Evolutionary conservation across 257 asterid species (phyloP), one percentile per base, ranked within the genome.

Genomic region (Plectranthus barbatus): DNA sequence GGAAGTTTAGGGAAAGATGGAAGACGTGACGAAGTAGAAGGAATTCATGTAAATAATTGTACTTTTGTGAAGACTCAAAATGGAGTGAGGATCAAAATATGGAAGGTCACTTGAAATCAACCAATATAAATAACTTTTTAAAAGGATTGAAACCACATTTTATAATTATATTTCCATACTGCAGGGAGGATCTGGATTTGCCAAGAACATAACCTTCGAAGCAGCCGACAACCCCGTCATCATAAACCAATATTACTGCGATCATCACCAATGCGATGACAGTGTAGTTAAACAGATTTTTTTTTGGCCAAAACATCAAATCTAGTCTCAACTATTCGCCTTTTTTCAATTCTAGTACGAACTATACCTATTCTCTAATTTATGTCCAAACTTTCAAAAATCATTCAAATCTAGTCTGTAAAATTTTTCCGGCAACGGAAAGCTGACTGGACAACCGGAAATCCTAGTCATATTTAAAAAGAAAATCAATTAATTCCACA

Each of bases 241-340:
- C 10, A 72, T 80, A n/a, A 61, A 80, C 70, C 79, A 77, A 39
- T 62, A 41, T 33, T 77, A 77, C 67, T 74, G 81, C 53, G 79
- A 76, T 44, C 75, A 56, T 52, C 1, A 24, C 21, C 9, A 12
- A 47, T 79, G 83, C 60, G 4, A 1, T 6, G 11, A n/a, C 19
- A 0, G 59, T 31, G 75, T 70, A 60, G 72, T n/a, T 6, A 33
- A n/a, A n/a, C n/a, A n/a, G n/a, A n/a, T n/a, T n/a, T n/a, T n/a
- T n/a, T n/a, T n/a, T n/a, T n/a, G n/a, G n/a, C n/a, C n/a, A n/a
- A n/a, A n/a, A n/a, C n/a, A n/a, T n/a, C n/a, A n/a, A n/a, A n/a
- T n/a, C n/a, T n/a, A n/a, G n/a, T n/a, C n/a, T n/a, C n/a, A n/a
- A n/a, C n/a, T n/a, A n/a, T n/a, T n/a, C n/a, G n/a, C n/a, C n/a